Evolutionary conservation across 106 monocot genomes (phyloP), one percentile per base, ranked within the genome.

Genomic region (Amphibolis antarctica): DNA sequence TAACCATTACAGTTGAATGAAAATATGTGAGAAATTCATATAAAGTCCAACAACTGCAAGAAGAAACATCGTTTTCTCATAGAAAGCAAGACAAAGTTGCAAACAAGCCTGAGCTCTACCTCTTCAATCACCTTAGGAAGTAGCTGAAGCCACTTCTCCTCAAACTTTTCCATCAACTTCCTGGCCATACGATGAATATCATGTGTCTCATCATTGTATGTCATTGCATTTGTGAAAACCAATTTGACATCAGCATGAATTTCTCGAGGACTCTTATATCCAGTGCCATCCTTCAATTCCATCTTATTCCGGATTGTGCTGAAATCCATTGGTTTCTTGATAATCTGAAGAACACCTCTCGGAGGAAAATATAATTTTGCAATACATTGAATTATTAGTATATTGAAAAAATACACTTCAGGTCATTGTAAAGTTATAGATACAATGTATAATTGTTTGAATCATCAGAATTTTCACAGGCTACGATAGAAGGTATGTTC

Each of bases 291-390:
- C 72, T 86, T 96, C 31, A 65, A 74, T 64, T 89, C 86, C 90
- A 98, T 87, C 75, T 62, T 71, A 36, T 79, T 81, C 42, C 71
- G 63, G 19, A 98, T 98, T 63, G 86, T 98, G 51, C 62, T 56
- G 45, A 98, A 84, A 74, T 98, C 96, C 96, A 98, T 98, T 53
- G 96, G 96, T 36, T 81, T 90, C 52, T 84, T 85, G 24, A 98
- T 85, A 66, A 98, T 65, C 96, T 90, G 36, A 52, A n/a, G n/a
- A n/a, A n/a, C n/a, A n/a, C n/a, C n/a, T n/a, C n/a, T n/a, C n/a
- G n/a, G n/a, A n/a, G n/a, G n/a, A n/a, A n/a, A n/a, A n/a, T n/a
- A n/a, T n/a, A n/a, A n/a, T n/a, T n/a, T n/a, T n/a, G n/a, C n/a
- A n/a, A n/a, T n/a, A n/a, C n/a, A n/a, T n/a, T n/a, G n/a, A n/a